These are phyloP conservation scores for Cercospora sesami DNA, from an alignment of 2,329 filamentous ascomycete species.

Conservation along the genomic window DNA sequence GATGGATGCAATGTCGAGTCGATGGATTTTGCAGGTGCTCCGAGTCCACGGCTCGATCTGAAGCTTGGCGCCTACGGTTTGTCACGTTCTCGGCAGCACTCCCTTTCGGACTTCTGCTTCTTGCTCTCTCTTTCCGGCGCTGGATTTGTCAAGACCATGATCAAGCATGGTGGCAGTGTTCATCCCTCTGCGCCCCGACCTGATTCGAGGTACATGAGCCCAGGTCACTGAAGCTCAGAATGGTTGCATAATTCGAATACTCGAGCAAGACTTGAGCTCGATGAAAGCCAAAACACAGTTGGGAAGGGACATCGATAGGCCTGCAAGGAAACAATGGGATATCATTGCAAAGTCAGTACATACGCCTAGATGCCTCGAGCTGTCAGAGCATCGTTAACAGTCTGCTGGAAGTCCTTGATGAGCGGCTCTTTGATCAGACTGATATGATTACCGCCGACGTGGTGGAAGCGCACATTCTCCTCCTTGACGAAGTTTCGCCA, in stretches of 20 bases:
- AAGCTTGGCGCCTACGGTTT: neutral
- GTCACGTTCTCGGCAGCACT: neutral
- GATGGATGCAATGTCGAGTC: neutral
- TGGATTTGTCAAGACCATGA: neutral
- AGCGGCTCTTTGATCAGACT: slow-evolving; percentile 22
- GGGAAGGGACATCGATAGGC: neutral
- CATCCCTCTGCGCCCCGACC: neutral
- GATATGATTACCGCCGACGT: slow-evolving; percentile 25
- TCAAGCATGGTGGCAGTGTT: neutral
- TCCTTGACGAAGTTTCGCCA: slow-evolving; percentile 21
- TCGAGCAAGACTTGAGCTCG: neutral
- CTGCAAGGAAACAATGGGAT: neutral
- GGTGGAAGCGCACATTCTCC: slow-evolving; percentile 23
- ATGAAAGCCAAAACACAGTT: neutral
- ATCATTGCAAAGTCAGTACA: neutral
- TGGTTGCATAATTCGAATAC: neutral
- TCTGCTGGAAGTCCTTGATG: slow-evolving; percentile 21
- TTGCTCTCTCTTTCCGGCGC: neutral
- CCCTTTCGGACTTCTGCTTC: neutral
- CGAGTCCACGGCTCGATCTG: neutral
- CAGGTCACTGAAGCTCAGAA: neutral
- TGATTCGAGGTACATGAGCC: neutral
- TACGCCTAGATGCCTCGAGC: slow-evolving; percentile 13
- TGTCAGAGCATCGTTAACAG: slow-evolving; percentile 21
- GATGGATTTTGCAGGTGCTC: neutral